Conservation (phyloP, 2,329 filamentous ascomycete species). For the Epicoccum sorghinum region DNA sequence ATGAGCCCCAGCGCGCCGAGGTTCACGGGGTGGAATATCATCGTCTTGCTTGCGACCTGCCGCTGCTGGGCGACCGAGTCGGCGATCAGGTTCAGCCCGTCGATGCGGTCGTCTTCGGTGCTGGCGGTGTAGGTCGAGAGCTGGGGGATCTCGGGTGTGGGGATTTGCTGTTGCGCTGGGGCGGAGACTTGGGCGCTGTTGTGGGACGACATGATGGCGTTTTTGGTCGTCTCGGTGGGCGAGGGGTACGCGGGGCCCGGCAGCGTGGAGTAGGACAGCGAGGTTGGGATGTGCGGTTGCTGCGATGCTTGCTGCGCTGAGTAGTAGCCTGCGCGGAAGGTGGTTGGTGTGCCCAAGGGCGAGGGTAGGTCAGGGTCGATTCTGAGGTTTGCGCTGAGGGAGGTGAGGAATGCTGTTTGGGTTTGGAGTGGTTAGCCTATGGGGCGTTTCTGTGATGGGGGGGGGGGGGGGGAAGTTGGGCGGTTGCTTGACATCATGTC, state of each 20-base stretch:
- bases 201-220: conserved; percentile 44
- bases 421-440: conserved; percentile 18
- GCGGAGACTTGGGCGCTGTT: conserved; percentile 24
- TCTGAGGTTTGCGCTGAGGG: conserved; percentile 79
- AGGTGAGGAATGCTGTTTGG: conserved; percentile 76
- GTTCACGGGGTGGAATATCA: conserved; percentile 52
- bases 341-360: conserved; percentile 69
- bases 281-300: conserved; percentile 53
- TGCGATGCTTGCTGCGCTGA: conserved; percentile 51
- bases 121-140: conserved; percentile 64
- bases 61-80: conserved; percentile 85
- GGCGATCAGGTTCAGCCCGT: conserved; percentile 74
- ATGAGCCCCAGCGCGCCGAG: conserved; percentile 49
- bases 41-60: conserved; percentile 66
- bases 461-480: no score
- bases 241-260: conserved; percentile 45
- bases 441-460: neutral
- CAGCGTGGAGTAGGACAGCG: conserved; percentile 53
- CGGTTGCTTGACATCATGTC: conserved; percentile 10
- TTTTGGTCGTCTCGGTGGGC: conserved; percentile 29
- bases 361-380: conserved; percentile 65
- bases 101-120: conserved; percentile 64
- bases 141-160: conserved; percentile 54
- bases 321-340: conserved; percentile 49
- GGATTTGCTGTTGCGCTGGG: conserved; percentile 18